Percentiles rank a stretch among this genome's conserved stretches.
Conservation (phyloP, 495 filamentous ascomycete genomes). For the Penicillium simplicissimum region DNA sequence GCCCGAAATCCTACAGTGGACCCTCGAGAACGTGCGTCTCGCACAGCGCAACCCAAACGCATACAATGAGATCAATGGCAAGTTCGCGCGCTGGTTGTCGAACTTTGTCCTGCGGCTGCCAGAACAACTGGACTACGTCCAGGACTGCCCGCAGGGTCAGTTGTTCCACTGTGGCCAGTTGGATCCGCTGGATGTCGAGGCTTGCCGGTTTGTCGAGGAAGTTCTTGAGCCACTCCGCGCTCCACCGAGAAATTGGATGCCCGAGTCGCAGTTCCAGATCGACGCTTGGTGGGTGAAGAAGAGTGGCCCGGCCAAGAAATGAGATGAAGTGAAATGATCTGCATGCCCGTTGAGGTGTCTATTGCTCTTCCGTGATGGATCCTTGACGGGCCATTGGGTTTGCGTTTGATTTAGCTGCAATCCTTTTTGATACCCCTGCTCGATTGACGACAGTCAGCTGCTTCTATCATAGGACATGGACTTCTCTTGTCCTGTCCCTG, state of each 20-base stretch:
- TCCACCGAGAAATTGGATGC: constrained; percentile 27
- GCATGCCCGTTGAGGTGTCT: background rate
- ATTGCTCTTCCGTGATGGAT: background rate
- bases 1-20: constrained; percentile 39
- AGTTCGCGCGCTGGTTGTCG: constrained; percentile 38
- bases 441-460: background rate
- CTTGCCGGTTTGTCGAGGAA: constrained; percentile 29
- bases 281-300: constrained; percentile 15
- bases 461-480: background rate
- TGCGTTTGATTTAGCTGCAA: background rate
- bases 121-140: constrained; percentile 19
- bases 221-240: constrained; percentile 24
- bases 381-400: background rate
- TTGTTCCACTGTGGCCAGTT: constrained; percentile 35
- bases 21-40: constrained; percentile 24
- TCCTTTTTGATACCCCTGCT: background rate
- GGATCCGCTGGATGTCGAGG: constrained; percentile 25
- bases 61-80: constrained; percentile 14
- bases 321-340: background rate
- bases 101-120: constrained; percentile 40
- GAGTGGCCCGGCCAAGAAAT: background rate
- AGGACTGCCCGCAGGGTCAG: constrained; percentile 8
- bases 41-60: background rate
- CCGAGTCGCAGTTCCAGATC: constrained; percentile 20
- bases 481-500: background rate